A percentile compares a stretch with the other conserved stretches of the same genome.
Evolutionary conservation across 2,329 filamentous ascomycete genomes (phyloP).

Genomic region (Orbilia brochopaga): DNA sequence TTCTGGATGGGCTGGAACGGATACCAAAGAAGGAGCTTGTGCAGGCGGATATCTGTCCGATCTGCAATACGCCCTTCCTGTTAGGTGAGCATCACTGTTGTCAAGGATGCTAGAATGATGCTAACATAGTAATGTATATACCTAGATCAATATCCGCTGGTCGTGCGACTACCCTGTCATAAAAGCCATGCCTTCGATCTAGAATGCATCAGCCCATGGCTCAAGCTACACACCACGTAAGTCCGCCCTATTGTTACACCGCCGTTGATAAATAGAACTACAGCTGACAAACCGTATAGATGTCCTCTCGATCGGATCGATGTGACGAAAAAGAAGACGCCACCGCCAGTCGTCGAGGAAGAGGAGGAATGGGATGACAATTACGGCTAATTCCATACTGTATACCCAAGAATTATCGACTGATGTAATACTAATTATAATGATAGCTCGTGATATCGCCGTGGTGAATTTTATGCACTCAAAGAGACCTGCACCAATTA

Average conservation of each 20-base stretch:
- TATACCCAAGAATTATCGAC: background rate
- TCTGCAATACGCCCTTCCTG: constrained; percentile 53
- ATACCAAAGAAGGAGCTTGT: constrained; percentile 53
- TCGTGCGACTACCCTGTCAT: constrained; percentile 53
- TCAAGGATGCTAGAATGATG: too few species aligned
- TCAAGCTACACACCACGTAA: constrained; percentile 53
- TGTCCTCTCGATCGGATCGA: constrained; percentile 54
- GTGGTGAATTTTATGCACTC: background rate
- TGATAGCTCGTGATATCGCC: too few species aligned
- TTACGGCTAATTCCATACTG: constrained; percentile 54
- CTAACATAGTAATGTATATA: background rate
- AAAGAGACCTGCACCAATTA: too few species aligned
- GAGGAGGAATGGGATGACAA: constrained; percentile 53
- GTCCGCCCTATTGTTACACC: constrained; percentile 3
- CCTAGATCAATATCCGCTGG: constrained; percentile 52
- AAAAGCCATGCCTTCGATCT: constrained; percentile 53
- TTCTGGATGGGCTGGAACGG: constrained; percentile 53
- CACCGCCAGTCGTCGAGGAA: constrained; percentile 45
- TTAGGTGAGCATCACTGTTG: constrained; percentile 29
- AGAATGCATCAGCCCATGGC: constrained; percentile 54
- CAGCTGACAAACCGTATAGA: constrained; percentile 15
- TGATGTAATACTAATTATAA: constrained; percentile 4
- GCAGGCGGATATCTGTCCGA: constrained; percentile 53
- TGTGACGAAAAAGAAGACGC: constrained; percentile 52
- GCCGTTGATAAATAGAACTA: background rate